Base-by-base conservation (phyloP, 2,329 filamentous ascomycete genomes). In the Arthrinium puccinioides region DNA sequence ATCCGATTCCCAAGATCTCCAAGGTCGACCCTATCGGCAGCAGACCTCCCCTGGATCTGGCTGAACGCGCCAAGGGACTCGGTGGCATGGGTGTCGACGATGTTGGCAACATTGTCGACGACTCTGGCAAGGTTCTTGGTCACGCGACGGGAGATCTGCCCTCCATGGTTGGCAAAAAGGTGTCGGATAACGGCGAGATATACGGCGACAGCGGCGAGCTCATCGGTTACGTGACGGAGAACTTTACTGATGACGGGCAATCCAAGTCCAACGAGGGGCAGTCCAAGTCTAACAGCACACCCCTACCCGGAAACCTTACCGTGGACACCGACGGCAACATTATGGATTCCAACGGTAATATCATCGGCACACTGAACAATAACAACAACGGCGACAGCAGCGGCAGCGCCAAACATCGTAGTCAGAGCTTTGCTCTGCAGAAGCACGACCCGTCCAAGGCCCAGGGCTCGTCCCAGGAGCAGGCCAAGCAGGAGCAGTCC, bases 121-220 rank as follows among this genome's bases (percentile, higher is more conserved):
- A 60, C 41, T 59, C 69, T 11, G 70, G 69, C 7, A 66, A 63
- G 24, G 68, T 74, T 4, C 60, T 75, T 3, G 72, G 70, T 23
- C 66, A 69, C 28, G 70, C 66, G 6, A 67, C 66, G 6, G 72
- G 72, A 6, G 72, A 76, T 49, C 56, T 76, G 18, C 72, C 72
- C 4, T 65, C 69, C 32, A 74, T 76, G 66, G 61, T 75, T 6
- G 72, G 72, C 21, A 58, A 64, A 27, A 60, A 60, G 29, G 66
- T 76, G 2, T 56, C 63, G 8, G 52, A 59, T 4, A 57, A 60
- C 15, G 72, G 72, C 13, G 63, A 73, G 44, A 55, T 76, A 23
- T 57, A 67, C 25, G 63, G 58, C n/a, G 59, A 65, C 19, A 50
- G 55, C 24, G 65, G 63, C 6, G 61, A 64, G 38, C 50, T 69